phyloP scores from a whole-genome alignment of 2,329 filamentous ascomycete species.

The Pseudogymnoascus sp. region DNA sequence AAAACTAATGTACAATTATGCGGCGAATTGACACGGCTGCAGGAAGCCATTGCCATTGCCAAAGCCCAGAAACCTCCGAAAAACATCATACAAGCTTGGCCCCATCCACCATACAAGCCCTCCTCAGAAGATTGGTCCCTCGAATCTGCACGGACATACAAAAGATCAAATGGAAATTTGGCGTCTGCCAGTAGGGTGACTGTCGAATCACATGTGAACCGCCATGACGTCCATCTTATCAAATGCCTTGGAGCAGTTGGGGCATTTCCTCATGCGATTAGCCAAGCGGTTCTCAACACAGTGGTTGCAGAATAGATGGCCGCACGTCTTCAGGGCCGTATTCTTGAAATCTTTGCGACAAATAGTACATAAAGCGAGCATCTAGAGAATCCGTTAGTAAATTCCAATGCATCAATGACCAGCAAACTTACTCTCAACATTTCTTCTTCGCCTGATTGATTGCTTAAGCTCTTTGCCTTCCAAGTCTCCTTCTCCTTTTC shows the following conservation, averaged over 20 bases:
- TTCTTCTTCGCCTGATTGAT: slow-evolving; percentile 74
- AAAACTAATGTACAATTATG: slow-evolving; percentile 4
- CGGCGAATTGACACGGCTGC: not conserved
- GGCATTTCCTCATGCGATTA: slow-evolving; percentile 90
- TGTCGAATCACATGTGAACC: slow-evolving; percentile 41
- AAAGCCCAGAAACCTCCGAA: not conserved
- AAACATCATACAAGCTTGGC: not conserved
- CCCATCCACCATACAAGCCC: not conserved
- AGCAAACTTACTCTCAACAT: slow-evolving; percentile 67
- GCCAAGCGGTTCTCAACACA: slow-evolving; percentile 85
- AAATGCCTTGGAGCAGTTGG: slow-evolving; percentile 86
- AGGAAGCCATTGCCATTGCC: not conserved
- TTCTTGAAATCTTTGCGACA: slow-evolving; percentile 93
- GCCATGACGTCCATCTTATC: slow-evolving; percentile 85
- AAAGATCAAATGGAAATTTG: slow-evolving; percentile 6
- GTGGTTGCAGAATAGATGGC: slow-evolving; percentile 84
- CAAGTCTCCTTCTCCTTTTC: slow-evolving; percentile 79
- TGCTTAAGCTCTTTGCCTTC: slow-evolving; percentile 74
- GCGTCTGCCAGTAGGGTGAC: not conserved
- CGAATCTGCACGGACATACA: not conserved
- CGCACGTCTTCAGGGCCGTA: slow-evolving; percentile 85
- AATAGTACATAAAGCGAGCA: slow-evolving; percentile 78
- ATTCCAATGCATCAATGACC: slow-evolving; percentile 13
- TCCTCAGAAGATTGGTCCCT: not conserved
- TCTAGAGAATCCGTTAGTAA: slow-evolving; percentile 38